These are phyloP conservation scores for Leccinellum luteum DNA, from an alignment of 768 basidiomycete species.

Conservation along the genomic window DNA sequence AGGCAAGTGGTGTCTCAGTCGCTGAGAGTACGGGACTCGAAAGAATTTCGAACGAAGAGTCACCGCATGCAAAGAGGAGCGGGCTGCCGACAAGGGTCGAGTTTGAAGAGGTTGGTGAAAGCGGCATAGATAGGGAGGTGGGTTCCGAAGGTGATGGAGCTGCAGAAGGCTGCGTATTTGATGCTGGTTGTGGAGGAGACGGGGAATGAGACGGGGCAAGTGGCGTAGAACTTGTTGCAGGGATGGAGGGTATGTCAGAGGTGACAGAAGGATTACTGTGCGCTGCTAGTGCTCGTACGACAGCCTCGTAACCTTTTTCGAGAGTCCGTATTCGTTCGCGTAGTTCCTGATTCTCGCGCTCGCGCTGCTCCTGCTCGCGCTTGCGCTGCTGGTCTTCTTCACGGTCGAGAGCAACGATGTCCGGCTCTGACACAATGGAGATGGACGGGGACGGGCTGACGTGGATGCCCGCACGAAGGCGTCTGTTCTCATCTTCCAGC, in stretches of 20 bases:
- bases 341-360: slow-evolving; percentile 71
- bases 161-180: slow-evolving; percentile 23
- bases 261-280: slow-evolving; percentile 42
- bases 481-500: slow-evolving; percentile 82
- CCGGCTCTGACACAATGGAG: slow-evolving; percentile 15
- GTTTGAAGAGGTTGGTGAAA: slow-evolving; percentile 44
- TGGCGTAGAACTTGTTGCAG: slow-evolving; percentile 11
- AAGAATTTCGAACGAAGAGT: slow-evolving; percentile 31
- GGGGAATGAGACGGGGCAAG: slow-evolving; percentile 19
- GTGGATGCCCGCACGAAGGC: slow-evolving; percentile 55
- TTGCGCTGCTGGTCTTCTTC: slow-evolving; percentile 33
- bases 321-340: slow-evolving; percentile 74
- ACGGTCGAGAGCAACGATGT: slow-evolving; percentile 23
- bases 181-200: slow-evolving; percentile 19
- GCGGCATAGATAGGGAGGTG: slow-evolving; percentile 31
- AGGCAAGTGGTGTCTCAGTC: slow-evolving; percentile 29
- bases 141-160: slow-evolving; percentile 15
- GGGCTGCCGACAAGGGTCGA: slow-evolving; percentile 38
- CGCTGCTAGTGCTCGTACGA: slow-evolving; percentile 68
- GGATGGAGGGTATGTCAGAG: slow-evolving; percentile 12
- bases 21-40: slow-evolving; percentile 37
- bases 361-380: slow-evolving; percentile 41
- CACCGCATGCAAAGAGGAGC: slow-evolving; percentile 23
- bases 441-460: slow-evolving; percentile 23
- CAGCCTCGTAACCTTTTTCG: slow-evolving; percentile 79